phyloP scores from a whole-genome alignment of 2,329 filamentous ascomycete species.

The Fusarium temperatum region DNA sequence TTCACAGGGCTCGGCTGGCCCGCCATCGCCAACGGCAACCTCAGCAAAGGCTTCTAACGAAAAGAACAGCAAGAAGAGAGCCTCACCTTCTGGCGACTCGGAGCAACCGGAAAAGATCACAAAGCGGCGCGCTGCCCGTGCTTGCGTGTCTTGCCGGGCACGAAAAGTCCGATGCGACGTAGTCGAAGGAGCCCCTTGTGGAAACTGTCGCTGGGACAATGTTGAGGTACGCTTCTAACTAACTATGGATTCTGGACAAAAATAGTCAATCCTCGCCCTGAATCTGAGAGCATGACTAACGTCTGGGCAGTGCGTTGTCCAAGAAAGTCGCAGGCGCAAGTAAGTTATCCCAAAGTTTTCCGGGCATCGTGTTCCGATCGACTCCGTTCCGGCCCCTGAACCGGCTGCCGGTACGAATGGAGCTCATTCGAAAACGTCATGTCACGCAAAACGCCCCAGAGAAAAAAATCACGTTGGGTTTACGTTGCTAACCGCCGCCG shows the following conservation, averaged over 20 bases:
- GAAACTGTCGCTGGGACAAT: conserved; percentile 84
- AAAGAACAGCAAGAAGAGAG: conserved; percentile 48
- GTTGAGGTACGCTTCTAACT: conserved; percentile 61
- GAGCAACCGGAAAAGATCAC: conserved; percentile 58
- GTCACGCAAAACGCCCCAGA: conserved; percentile 11
- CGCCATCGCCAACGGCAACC: conserved; percentile 44
- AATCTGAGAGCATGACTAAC: conserved; percentile 28
- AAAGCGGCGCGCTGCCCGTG: conserved; percentile 89
- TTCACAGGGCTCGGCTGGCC: conserved; percentile 38
- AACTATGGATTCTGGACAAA: conserved; percentile 2
- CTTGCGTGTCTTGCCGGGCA: conserved; percentile 87
- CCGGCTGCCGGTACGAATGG: conserved; percentile 9
- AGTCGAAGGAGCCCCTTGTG: conserved; percentile 86
- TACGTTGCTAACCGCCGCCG: conserved; percentile 38
- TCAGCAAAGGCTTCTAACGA: conserved; percentile 40
- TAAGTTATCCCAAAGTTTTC: conserved; percentile 58
- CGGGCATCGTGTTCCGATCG: conserved; percentile 14
- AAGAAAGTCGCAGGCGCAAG: conserved; percentile 87
- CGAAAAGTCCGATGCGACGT: conserved; percentile 95
- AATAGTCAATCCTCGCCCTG: conserved; percentile 5
- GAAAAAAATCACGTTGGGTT: conserved; percentile 1
- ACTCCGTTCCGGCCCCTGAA: conserved; percentile 5
- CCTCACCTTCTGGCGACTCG: conserved; percentile 43
- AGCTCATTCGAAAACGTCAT: conserved; percentile 27
- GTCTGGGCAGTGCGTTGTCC: conserved; percentile 67